Percentiles rank a stretch among this genome's conserved stretches.
Evolutionary conservation across 1,284 basidiomycete species (phyloP).

Genomic region (Ganoderma boninense): DNA sequence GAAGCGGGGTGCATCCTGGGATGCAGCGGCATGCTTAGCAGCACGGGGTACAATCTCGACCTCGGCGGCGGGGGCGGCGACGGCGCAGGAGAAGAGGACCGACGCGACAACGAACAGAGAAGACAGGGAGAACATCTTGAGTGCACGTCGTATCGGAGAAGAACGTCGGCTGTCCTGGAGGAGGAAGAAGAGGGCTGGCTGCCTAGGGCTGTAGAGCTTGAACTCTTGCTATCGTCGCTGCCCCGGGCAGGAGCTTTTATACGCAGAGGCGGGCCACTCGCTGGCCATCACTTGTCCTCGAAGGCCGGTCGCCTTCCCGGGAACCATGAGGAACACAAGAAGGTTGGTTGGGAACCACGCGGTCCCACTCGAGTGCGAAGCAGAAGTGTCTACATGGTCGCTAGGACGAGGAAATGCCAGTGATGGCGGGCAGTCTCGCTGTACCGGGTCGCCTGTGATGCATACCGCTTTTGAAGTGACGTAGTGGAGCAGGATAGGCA

Average conservation of each 20-base stretch:
- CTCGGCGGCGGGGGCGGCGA: not conserved
- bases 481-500: not conserved
- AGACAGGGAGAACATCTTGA: constrained; percentile 28
- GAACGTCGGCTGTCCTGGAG: not conserved
- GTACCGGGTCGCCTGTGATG: not conserved
- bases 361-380: constrained; percentile 4
- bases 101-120: constrained; percentile 26
- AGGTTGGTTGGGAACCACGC: not conserved
- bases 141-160: not conserved
- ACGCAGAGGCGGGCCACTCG: not conserved
- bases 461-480: not conserved
- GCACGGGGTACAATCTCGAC: not conserved
- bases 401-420: not conserved
- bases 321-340: constrained; percentile 1
- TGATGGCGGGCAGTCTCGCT: not conserved
- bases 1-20: not conserved
- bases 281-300: not conserved
- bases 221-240: not conserved
- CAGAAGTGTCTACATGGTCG: not conserved
- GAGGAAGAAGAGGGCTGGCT: not conserved
- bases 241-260: not conserved
- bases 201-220: not conserved
- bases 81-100: constrained; percentile 26
- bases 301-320: not conserved
- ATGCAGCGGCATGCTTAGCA: not conserved